Conservation (phyloP, 208 protist species). For the Naegleria fowleri region DNA sequence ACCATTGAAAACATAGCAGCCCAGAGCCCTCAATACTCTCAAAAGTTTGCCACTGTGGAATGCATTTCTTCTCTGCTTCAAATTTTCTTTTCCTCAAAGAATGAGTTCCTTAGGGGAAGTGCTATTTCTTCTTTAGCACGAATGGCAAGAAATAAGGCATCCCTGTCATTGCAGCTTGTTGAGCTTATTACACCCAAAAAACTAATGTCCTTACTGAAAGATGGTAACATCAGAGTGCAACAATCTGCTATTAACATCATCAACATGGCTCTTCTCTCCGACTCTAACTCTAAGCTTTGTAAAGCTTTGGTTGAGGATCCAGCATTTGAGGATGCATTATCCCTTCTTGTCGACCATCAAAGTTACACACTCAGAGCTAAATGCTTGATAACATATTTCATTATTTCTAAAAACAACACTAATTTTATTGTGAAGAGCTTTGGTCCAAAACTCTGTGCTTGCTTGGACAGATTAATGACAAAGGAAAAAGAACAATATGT, state of each 20-base stretch:
- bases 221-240: conserved; percentile 48
- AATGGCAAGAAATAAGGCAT: conserved; percentile 59
- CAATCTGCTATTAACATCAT: conserved; percentile 46
- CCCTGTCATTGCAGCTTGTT: conserved; percentile 55
- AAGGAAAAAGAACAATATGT: conserved; percentile 22
- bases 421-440: neutral
- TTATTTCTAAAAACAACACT: neutral
- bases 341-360: neutral
- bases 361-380: neutral
- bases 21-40: conserved; percentile 30
- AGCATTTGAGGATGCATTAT: neutral
- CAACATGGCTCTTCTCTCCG: neutral
- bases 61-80: conserved; percentile 59
- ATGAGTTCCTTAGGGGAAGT: conserved; percentile 68
- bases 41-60: conserved; percentile 52
- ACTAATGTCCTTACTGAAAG: conserved; percentile 46
- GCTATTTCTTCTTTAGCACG: conserved; percentile 68
- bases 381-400: neutral
- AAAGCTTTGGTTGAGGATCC: neutral
- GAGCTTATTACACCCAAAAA: conserved; percentile 54
- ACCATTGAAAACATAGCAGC: conserved; percentile 78
- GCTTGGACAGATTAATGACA: neutral
- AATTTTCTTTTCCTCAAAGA: conserved; percentile 49
- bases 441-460: neutral
- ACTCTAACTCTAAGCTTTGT: neutral